A percentile compares a stretch with the other conserved stretches of the same genome.
These are phyloP conservation scores for Takashimella koratensis DNA, from an alignment of 1,284 basidiomycete species.

Conservation along the genomic window DNA sequence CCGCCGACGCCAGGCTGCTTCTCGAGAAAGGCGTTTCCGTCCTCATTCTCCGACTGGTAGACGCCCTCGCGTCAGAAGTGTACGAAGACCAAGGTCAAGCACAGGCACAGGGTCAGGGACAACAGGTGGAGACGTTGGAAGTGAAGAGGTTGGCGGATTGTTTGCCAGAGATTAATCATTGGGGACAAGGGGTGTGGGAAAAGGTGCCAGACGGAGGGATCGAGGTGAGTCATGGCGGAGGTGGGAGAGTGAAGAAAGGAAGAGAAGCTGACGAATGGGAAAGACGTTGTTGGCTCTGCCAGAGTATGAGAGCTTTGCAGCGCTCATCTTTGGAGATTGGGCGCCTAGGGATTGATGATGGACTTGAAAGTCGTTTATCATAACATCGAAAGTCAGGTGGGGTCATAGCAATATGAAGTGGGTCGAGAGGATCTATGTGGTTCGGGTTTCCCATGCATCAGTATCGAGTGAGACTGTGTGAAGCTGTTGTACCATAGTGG, in stretches of 20 bases:
- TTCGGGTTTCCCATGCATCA: too few relatives aligned
- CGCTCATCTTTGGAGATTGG: constrained; percentile 49
- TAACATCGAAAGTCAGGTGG: too few relatives aligned
- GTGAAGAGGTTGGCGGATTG: constrained; percentile 38
- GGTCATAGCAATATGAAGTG: too few relatives aligned
- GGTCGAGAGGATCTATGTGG: too few relatives aligned
- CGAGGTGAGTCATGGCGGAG: constrained; percentile 29
- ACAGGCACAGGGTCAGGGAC: not conserved
- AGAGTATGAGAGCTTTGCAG: constrained; percentile 45
- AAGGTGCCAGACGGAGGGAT: constrained; percentile 44
- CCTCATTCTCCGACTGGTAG: constrained; percentile 27
- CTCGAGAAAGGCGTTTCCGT: constrained; percentile 37
- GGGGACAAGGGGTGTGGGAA: constrained; percentile 46
- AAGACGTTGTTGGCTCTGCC: constrained; percentile 29
- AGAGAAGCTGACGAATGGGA: not conserved
- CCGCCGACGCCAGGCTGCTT: constrained; percentile 40
- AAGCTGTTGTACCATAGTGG: too few relatives aligned
- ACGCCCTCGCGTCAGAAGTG: constrained; percentile 20
- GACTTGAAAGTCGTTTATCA: too few relatives aligned
- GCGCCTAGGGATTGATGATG: constrained; percentile 18
- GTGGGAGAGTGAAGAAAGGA: not conserved
- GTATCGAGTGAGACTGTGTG: too few relatives aligned
- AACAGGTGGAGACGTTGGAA: not conserved
- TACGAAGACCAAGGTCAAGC: constrained; percentile 16
- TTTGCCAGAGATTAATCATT: constrained; percentile 40